Conservation (phyloP, 352 stramenopile genomes). For the Phytophthora constricta region DNA sequence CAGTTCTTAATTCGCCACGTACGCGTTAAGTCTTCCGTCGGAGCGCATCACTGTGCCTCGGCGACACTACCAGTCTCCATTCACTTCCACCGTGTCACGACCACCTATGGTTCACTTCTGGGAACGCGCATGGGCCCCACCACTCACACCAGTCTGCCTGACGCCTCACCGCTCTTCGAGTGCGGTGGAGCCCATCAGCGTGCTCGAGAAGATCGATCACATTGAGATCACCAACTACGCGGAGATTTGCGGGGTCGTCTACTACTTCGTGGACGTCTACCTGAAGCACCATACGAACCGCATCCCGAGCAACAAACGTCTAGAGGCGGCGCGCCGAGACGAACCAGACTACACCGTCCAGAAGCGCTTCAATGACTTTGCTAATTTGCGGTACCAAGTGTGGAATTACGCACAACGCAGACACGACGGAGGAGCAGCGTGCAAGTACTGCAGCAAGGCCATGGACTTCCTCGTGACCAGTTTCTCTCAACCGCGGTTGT, state of each 20-base stretch:
- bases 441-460: constrained; percentile 45
- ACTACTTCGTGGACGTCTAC: constrained; percentile 63
- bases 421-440: constrained; percentile 22
- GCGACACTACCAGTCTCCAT: neutral
- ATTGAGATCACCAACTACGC: constrained; percentile 53
- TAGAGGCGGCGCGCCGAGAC: constrained; percentile 14
- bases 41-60: neutral
- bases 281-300: constrained; percentile 47
- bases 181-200: constrained; percentile 42
- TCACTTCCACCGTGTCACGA: neutral
- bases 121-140: constrained; percentile 39
- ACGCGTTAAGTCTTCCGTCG: neutral
- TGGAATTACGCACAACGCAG: constrained; percentile 32
- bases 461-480: constrained; percentile 51
- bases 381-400: constrained; percentile 41
- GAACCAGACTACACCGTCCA: constrained; percentile 43
- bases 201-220: constrained; percentile 52
- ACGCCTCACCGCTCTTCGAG: constrained; percentile 45
- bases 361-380: constrained; percentile 41
- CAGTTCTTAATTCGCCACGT: constrained; percentile 22
- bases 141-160: constrained; percentile 43
- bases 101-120: constrained; percentile 36
- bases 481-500: constrained; percentile 44
- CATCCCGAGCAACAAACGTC: constrained; percentile 23
- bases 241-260: constrained; percentile 42